phyloP scores from a whole-genome alignment of 345 rosid species.

The Citrus medica region DNA sequence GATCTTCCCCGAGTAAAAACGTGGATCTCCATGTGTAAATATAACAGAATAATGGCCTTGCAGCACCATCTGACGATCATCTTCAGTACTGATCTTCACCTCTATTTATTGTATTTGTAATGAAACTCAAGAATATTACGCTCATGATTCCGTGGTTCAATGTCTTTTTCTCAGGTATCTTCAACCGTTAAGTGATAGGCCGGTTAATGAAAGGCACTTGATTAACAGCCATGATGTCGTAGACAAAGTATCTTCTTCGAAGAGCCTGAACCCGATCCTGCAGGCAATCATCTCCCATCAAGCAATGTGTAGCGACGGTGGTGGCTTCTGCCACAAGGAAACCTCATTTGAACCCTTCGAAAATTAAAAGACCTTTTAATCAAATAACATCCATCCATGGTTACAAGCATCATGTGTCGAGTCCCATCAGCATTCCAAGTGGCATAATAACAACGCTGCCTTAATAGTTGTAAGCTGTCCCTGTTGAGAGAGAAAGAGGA shows the following conservation, averaged over 20 bases:
- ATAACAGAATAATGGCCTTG: too few species aligned
- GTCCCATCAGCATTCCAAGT: slow-evolving; percentile 99
- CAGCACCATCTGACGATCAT: too few species aligned
- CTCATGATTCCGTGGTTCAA: slow-evolving; percentile 86
- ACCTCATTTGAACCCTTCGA: slow-evolving; percentile 92
- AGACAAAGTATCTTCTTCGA: slow-evolving; percentile 91
- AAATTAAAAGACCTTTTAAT: slow-evolving; percentile 83
- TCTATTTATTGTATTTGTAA: slow-evolving; percentile 67
- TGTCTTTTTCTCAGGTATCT: slow-evolving; percentile 86
- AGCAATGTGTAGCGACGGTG: slow-evolving; percentile 85
- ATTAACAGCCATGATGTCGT: slow-evolving; percentile 87
- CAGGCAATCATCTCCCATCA: slow-evolving; percentile 96
- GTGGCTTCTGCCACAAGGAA: slow-evolving; percentile 60
- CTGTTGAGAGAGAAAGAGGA: slow-evolving; percentile 80
- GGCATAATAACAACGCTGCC: slow-evolving; percentile 91
- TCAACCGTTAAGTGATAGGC: slow-evolving; percentile 93
- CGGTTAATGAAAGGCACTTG: slow-evolving; percentile 69
- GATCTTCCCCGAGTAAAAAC: too few species aligned
- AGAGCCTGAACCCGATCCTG: slow-evolving; percentile 48
- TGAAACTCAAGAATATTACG: slow-evolving; percentile 55
- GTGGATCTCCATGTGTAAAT: too few species aligned
- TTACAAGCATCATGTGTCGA: slow-evolving; percentile 90
- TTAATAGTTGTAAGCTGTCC: slow-evolving; percentile 84
- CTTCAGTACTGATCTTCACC: slow-evolving; percentile 45
- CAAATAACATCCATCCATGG: slow-evolving; percentile 79